phyloP scores from a whole-genome alignment of 1,284 basidiomycete species.

The Cryptococcus sp. region DNA sequence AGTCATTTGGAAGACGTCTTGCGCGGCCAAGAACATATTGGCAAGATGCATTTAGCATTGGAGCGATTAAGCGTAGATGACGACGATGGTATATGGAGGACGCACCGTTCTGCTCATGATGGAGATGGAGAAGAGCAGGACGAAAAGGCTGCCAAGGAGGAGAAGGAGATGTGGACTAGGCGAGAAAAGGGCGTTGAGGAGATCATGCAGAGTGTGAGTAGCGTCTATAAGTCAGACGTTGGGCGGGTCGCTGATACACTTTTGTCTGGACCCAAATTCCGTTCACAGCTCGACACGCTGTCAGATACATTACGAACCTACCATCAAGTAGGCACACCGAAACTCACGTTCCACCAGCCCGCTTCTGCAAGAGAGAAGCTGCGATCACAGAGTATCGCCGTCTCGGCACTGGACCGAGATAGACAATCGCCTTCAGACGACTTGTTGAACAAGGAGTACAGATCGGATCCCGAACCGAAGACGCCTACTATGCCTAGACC shows the following conservation, averaged over 20 bases:
- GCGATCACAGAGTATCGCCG: constrained; percentile 4
- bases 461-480: neutral
- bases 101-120: neutral
- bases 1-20: constrained; percentile 34
- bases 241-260: neutral
- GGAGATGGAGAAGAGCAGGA: neutral
- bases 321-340: constrained; percentile 37
- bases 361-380: constrained; percentile 5
- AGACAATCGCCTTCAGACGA: neutral
- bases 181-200: constrained; percentile 38
- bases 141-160: constrained; percentile 1
- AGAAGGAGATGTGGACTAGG: constrained; percentile 10
- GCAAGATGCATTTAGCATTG: constrained; percentile 34
- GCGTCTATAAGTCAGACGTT: neutral
- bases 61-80: constrained; percentile 24
- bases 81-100: constrained; percentile 2
- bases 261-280: neutral
- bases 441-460: neutral
- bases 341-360: constrained; percentile 19
- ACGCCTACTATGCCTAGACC: neutral
- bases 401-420: neutral
- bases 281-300: constrained; percentile 25
- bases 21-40: constrained; percentile 36
- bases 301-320: constrained; percentile 32
- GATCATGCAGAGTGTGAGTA: constrained; percentile 36